Percentiles rank a stretch among this genome's conserved stretches.
phyloP scores from a whole-genome alignment of 768 basidiomycete species.

The Fibroporia radiculosa region DNA sequence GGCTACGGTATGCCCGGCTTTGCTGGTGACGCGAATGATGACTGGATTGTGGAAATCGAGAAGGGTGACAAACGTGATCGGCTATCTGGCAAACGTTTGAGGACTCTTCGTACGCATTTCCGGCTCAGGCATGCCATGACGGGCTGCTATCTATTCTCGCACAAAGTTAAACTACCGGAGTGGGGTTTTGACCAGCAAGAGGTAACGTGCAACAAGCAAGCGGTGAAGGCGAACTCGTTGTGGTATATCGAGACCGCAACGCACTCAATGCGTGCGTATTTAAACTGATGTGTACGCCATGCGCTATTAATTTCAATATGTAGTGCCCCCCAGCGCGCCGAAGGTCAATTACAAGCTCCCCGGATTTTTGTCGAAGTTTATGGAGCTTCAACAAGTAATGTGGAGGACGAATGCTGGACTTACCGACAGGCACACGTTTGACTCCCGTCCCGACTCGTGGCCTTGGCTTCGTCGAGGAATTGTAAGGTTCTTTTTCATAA shows the following conservation, averaged over 20 bases:
- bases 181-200: conserved; percentile 99
- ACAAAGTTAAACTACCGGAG: conserved; percentile 95
- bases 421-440: conserved; percentile 90
- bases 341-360: conserved; percentile 91
- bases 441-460: conserved; percentile 91
- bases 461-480: conserved; percentile 89
- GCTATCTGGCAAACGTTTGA: conserved; percentile 61
- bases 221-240: conserved; percentile 77
- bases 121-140: conserved; percentile 76
- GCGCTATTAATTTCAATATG: not conserved
- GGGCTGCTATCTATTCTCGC: conserved; percentile 95
- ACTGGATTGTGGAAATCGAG: conserved; percentile 86
- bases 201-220: conserved; percentile 99
- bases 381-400: conserved; percentile 90
- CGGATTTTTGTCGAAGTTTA: conserved; percentile 85
- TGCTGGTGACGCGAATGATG: conserved; percentile 86
- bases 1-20: conserved; percentile 87
- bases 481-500: conserved; percentile 40
- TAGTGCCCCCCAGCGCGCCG: conserved; percentile 63
- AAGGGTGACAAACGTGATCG: conserved; percentile 54
- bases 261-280: conserved; percentile 60
- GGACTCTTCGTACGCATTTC: conserved; percentile 78
- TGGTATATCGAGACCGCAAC: conserved; percentile 90
- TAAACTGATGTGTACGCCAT: not conserved
- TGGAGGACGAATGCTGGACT: conserved; percentile 95